Percentiles rank a stretch among this genome's conserved stretches.
Conservation (phyloP, 768 basidiomycete species). For the Cubamyces sp. region DNA sequence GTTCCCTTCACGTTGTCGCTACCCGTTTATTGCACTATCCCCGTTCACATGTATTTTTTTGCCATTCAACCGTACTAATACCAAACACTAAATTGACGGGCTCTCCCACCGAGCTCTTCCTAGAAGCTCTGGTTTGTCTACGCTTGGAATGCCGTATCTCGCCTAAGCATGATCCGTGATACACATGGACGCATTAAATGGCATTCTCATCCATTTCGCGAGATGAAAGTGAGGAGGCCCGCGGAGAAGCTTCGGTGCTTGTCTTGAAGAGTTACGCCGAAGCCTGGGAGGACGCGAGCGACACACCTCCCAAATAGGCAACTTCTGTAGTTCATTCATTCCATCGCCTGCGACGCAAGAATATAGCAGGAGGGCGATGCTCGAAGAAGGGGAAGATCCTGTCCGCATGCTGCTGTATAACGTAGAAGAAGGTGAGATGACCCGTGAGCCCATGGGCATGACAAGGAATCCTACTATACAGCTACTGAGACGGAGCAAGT, state of each 20-base stretch:
- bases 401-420: neutral
- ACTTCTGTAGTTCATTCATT: slow-evolving; percentile 12
- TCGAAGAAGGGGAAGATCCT: neutral
- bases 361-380: neutral
- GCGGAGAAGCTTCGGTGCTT: slow-evolving; percentile 15
- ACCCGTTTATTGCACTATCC: too few species aligned
- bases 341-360: neutral
- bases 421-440: too few species aligned
- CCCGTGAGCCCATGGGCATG: neutral
- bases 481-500: neutral
- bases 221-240: too few species aligned
- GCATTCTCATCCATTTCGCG: too few species aligned
- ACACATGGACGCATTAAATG: neutral
- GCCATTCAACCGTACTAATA: too few species aligned
- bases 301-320: slow-evolving; percentile 8
- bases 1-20: too few species aligned
- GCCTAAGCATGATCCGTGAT: too few species aligned
- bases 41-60: too few species aligned
- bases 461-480: neutral
- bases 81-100: too few species aligned
- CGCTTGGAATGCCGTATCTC: too few species aligned
- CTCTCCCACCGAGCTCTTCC: too few species aligned
- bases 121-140: too few species aligned
- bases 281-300: neutral
- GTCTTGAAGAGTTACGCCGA: slow-evolving; percentile 7